Conservation (phyloP, 2,329 filamentous ascomycete species). For the Endothia cerciana region DNA sequence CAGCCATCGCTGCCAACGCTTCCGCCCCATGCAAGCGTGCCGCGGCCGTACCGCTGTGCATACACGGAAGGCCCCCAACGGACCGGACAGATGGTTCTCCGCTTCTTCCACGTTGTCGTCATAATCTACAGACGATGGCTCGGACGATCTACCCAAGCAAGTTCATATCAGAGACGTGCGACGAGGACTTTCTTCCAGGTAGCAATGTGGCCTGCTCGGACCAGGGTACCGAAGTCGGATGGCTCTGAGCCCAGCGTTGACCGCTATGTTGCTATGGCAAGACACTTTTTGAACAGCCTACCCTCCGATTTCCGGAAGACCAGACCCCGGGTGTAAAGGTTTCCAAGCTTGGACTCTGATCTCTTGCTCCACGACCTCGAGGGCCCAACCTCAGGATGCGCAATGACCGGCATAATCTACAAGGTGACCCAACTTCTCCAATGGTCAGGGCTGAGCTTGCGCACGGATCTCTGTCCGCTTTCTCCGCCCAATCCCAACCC, state of each 20-base stretch:
- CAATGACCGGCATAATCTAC: constrained; percentile 9
- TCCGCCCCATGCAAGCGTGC: neutral
- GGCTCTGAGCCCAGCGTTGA: no score
- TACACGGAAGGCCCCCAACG: no score
- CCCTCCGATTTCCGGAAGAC: neutral
- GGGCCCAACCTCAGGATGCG: neutral
- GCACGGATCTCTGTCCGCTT: neutral
- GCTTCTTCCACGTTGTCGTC: neutral
- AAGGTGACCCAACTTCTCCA: constrained; percentile 8
- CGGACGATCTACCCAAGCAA: neutral
- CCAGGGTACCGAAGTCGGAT: neutral
- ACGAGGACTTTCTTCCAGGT: neutral
- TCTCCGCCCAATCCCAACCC: neutral
- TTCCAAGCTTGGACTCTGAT: neutral
- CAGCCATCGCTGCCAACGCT: neutral
- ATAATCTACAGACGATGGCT: no score
- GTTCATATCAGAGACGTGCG: neutral
- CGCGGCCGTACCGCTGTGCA: no score
- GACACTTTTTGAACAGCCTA: neutral
- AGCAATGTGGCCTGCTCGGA: neutral
- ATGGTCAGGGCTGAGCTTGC: neutral
- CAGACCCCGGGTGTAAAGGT: neutral
- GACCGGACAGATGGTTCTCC: neutral
- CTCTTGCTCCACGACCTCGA: neutral
- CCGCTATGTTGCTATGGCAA: neutral